A percentile compares a stretch with the other conserved stretches of the same genome.
Evolutionary conservation across 164 flowering plant species (phyloP).

Genomic region (Vitis riparia): DNA sequence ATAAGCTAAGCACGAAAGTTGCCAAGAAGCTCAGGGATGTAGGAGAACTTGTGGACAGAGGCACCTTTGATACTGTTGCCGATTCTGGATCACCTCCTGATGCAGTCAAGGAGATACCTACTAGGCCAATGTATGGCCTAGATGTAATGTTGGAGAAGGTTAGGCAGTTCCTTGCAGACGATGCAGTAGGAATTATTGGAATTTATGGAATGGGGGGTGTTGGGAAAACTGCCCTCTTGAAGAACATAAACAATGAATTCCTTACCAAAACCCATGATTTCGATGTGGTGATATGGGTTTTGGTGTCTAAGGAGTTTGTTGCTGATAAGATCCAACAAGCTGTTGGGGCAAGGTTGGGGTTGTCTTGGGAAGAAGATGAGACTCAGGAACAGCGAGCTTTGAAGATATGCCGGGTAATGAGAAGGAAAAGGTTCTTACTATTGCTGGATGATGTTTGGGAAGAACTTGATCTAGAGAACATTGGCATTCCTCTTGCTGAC

Average conservation of each 20-base stretch:
- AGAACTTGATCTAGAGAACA: constrained; percentile 18
- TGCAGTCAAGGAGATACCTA: constrained; percentile 21
- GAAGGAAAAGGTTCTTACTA: constrained; percentile 23
- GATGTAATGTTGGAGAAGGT: constrained; percentile 14
- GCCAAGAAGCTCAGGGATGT: constrained; percentile 9
- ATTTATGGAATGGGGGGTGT: constrained; percentile 30
- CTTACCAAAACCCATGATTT: constrained; percentile 14
- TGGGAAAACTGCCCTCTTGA: constrained; percentile 29
- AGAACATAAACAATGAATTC: constrained; percentile 19
- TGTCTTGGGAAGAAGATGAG: constrained; percentile 22
- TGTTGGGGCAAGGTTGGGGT: constrained; percentile 21
- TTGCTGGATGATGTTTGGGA: constrained; percentile 39
- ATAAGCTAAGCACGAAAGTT: constrained; percentile 18
- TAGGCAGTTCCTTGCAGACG: constrained; percentile 11
- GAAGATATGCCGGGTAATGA: constrained; percentile 15
- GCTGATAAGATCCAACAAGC: constrained; percentile 18
- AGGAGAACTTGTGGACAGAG: constrained; percentile 16
- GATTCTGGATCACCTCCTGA: constrained; percentile 17
- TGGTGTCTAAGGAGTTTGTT: constrained; percentile 24
- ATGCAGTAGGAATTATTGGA: constrained; percentile 18
- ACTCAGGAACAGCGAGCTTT: constrained; percentile 4
- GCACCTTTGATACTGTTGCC: constrained; percentile 7
- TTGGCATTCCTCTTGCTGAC: constrained; percentile 32
- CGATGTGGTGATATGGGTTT: constrained; percentile 26
- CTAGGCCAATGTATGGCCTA: constrained; percentile 27